Evolutionary conservation across 2,329 filamentous ascomycete species (phyloP).

Genomic region (Sclerotinia sclerotiorum): DNA sequence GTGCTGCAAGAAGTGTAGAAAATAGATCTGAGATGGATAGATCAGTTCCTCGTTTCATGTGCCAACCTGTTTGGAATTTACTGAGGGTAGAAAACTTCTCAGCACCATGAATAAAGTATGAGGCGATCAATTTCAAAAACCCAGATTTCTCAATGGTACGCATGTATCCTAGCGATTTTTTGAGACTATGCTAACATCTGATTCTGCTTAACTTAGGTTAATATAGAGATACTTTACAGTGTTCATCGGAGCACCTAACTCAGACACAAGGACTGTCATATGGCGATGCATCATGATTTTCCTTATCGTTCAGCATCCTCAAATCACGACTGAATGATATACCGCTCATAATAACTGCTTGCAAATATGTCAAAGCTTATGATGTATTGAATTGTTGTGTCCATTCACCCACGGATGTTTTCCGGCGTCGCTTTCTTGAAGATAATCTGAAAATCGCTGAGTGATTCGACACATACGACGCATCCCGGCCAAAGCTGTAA

Average conservation of each 20-base stretch:
- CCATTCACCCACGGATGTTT: background rate
- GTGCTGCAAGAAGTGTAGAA: background rate
- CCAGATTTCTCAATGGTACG: background rate
- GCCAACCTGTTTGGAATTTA: constrained; percentile 4
- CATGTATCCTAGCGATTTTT: constrained; percentile 9
- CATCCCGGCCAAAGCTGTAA: background rate
- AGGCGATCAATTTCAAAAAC: background rate
- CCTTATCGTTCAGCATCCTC: background rate
- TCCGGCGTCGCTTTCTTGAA: background rate
- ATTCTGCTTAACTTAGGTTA: background rate
- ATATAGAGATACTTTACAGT: background rate
- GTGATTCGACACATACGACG: background rate
- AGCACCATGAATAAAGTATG: background rate
- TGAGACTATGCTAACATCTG: background rate
- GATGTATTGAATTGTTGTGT: background rate
- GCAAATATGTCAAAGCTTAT: background rate
- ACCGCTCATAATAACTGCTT: constrained; percentile 7
- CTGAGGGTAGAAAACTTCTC: background rate
- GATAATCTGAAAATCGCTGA: background rate
- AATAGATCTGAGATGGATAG: constrained; percentile 1
- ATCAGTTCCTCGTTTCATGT: background rate
- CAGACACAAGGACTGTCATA: background rate
- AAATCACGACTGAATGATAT: background rate
- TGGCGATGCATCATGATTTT: constrained; percentile 11
- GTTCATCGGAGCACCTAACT: background rate